phyloP scores from a whole-genome alignment of 768 basidiomycete species.

The Phanerochaete sordida region DNA sequence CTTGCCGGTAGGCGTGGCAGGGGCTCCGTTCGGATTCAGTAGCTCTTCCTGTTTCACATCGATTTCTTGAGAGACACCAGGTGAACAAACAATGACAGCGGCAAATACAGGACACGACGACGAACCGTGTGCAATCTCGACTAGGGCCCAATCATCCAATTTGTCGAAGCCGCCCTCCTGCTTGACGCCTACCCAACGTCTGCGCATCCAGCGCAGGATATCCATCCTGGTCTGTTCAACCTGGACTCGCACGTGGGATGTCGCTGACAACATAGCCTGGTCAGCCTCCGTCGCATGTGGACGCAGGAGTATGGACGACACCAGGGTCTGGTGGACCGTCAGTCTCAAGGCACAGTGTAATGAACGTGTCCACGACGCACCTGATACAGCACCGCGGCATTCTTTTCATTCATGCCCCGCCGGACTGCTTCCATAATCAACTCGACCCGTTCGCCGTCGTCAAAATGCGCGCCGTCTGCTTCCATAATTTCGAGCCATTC shows the following conservation, averaged over 20 bases:
- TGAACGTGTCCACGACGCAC: slow-evolving; percentile 31
- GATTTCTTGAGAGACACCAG: slow-evolving; percentile 47
- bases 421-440: slow-evolving; percentile 66
- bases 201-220: slow-evolving; percentile 69
- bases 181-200: slow-evolving; percentile 72
- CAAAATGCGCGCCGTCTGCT: slow-evolving; percentile 68
- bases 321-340: slow-evolving; percentile 54
- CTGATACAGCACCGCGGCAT: slow-evolving; percentile 75
- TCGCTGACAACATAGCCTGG: slow-evolving; percentile 61
- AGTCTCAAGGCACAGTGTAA: neutral
- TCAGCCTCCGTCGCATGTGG: slow-evolving; percentile 57
- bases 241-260: slow-evolving; percentile 65
- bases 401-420: slow-evolving; percentile 59
- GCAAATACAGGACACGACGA: slow-evolving; percentile 14
- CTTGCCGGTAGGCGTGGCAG: slow-evolving; percentile 17
- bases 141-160: slow-evolving; percentile 84
- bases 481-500: slow-evolving; percentile 80
- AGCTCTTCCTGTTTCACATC: slow-evolving; percentile 43
- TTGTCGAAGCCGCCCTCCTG: slow-evolving; percentile 77
- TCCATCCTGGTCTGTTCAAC: slow-evolving; percentile 72
- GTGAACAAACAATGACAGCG: too few species aligned
- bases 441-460: slow-evolving; percentile 76
- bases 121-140: slow-evolving; percentile 83
- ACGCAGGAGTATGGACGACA: slow-evolving; percentile 67
- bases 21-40: slow-evolving; percentile 20